Conservation (phyloP, 805 yeast genomes). For the Kodamaea leandrae region DNA sequence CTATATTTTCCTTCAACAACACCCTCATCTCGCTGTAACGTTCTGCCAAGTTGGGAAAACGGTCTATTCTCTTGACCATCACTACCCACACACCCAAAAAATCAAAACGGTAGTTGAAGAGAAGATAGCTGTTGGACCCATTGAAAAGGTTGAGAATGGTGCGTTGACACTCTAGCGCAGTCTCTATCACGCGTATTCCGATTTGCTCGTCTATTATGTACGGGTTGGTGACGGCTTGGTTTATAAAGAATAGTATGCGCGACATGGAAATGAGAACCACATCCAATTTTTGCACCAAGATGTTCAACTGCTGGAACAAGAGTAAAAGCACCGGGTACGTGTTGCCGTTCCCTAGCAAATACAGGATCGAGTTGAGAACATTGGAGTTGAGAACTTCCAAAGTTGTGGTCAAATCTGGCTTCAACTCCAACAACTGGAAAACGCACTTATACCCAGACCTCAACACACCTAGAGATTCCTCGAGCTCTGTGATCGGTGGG, state of each 20-base stretch:
- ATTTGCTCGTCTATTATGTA: slow-evolving; percentile 21
- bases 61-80: slow-evolving; percentile 13
- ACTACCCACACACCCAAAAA: slow-evolving; percentile 37
- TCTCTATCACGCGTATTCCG: slow-evolving; percentile 15
- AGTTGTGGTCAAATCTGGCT: neutral
- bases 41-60: neutral
- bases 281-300: neutral
- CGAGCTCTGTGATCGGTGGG: slow-evolving; percentile 27
- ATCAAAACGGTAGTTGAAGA: slow-evolving; percentile 31
- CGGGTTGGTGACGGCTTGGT: slow-evolving; percentile 32
- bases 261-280: slow-evolving; percentile 24
- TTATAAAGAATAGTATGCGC: slow-evolving; percentile 27
- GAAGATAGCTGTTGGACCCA: slow-evolving; percentile 16
- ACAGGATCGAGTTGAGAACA: slow-evolving; percentile 25
- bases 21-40: neutral
- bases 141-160: slow-evolving; percentile 19
- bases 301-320: slow-evolving; percentile 3
- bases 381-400: slow-evolving; percentile 18
- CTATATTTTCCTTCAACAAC: neutral
- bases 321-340: slow-evolving; percentile 1
- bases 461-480: slow-evolving; percentile 20
- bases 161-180: slow-evolving; percentile 24
- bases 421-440: slow-evolving; percentile 12
- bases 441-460: slow-evolving; percentile 23
- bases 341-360: slow-evolving; percentile 16